Evolutionary conservation across 1,284 basidiomycete species (phyloP), one percentile per base, ranked within the genome.

Genomic region (Rhodotorula sp.): DNA sequence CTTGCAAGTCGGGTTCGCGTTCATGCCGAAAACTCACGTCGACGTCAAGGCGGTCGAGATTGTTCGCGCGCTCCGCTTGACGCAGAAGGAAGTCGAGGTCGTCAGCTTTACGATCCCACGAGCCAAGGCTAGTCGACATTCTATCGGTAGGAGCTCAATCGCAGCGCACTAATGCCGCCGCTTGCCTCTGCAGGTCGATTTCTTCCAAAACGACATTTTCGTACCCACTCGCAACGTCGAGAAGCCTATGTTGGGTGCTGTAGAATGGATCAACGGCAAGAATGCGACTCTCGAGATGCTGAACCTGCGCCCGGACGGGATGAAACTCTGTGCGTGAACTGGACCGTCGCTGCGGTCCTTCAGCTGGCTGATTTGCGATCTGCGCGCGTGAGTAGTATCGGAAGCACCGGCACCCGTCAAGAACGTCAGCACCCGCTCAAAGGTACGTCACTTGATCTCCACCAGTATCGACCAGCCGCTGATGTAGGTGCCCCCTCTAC

Each of bases 11-110:
- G 83, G 81, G 1, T 79, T 83, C 15, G 78, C 79, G 1, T 85
- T 83, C 78, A 72, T 82, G 21, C 79, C 81, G 0, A 85, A 85
- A 76, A 66, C 78, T 34, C 61, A 70, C 18, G 79, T 82, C 49
- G 82, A 85, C 71, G 80, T 84, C 20, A 77, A 75, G 54, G 80
- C 92, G 83, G 90, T 94, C 31, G 87, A 89, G 80, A 90, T 95
- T 79, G 78, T 82, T 14, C 83, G 84, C 56, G 88, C 88, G 21
- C 81, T 82, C 26, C 85, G 90, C 54, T 84, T 89, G 62, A 93
- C 94, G n/a, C 90, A 91, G 81, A 93, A 93, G 83, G 92, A 94
- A 61, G 88, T 97, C 43, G 82, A 84, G 68, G 79, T 80, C 56
- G 83, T 85, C n/a, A 73, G 79, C 3, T 85, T 84, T 69, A 80